These are phyloP conservation scores for Setaria italica DNA, from an alignment of 202 grass and related monocot species.

Conservation along the genomic window DNA sequence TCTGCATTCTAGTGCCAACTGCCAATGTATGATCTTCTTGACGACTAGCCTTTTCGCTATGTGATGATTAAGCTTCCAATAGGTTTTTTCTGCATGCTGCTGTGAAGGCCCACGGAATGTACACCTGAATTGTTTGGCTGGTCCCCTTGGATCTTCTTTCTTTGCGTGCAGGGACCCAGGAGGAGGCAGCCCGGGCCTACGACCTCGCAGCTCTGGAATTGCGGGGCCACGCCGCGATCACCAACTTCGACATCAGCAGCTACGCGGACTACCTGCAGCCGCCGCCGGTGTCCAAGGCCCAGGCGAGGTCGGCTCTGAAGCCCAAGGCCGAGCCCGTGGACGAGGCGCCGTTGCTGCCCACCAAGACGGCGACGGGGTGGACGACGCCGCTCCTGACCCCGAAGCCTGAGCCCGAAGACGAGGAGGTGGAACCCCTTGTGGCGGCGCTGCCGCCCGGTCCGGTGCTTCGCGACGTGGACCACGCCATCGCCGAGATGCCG, in stretches of 20 bases:
- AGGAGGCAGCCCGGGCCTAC: slow-evolving; percentile 80
- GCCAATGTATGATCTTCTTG: background rate
- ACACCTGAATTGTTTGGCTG: slow-evolving; percentile 7
- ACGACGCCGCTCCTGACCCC: slow-evolving; percentile 1
- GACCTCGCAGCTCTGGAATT: slow-evolving; percentile 67
- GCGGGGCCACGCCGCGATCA: slow-evolving; percentile 64
- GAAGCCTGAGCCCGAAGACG: slow-evolving; percentile 33
- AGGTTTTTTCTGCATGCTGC: background rate
- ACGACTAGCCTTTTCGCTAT: slow-evolving; percentile 5
- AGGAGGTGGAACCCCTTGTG: background rate
- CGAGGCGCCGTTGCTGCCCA: slow-evolving; percentile 12
- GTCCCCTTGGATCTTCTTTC: background rate
- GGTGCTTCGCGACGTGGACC: slow-evolving; percentile 44
- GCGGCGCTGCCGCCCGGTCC: slow-evolving; percentile 9
- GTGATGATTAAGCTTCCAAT: background rate
- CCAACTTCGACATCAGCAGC: slow-evolving; percentile 76
- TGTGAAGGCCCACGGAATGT: slow-evolving; percentile 7
- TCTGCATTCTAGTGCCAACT: background rate
- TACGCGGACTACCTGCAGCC: slow-evolving; percentile 44
- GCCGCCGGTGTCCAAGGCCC: background rate
- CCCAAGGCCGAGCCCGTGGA: slow-evolving; percentile 21
- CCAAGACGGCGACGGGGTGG: background rate
- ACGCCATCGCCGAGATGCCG: slow-evolving; percentile 63
- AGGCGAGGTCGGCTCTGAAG: background rate
- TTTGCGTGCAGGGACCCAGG: slow-evolving; percentile 62